phyloP scores from a whole-genome alignment of 1,139 yeast species.

The Nakaseomyces kungkrabaensis region DNA sequence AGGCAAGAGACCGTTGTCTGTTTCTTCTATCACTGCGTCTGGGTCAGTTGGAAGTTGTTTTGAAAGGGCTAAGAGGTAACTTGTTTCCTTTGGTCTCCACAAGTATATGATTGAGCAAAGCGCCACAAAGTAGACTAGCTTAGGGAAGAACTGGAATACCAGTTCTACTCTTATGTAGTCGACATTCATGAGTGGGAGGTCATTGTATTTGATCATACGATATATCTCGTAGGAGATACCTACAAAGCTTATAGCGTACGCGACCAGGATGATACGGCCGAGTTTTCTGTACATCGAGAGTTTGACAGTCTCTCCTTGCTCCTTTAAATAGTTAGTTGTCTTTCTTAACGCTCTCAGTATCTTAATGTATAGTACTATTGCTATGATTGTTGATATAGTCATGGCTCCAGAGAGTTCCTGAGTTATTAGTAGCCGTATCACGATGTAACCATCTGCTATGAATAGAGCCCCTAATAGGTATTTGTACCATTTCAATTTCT shows the following conservation, averaged over 20 bases:
- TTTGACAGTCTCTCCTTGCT: not conserved
- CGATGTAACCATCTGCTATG: not conserved
- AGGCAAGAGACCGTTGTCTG: not conserved
- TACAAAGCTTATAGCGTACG: not conserved
- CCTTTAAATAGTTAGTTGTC: not conserved
- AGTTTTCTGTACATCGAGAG: not conserved
- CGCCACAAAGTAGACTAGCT: not conserved
- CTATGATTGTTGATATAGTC: not conserved
- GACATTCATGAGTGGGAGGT: not conserved
- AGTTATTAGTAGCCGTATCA: not conserved
- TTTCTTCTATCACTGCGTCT: not conserved
- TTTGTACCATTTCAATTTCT: not conserved
- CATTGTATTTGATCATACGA: not conserved
- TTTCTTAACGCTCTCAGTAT: not conserved
- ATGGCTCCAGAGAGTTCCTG: too few species aligned
- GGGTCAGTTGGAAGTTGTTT: not conserved
- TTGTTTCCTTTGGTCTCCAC: constrained; percentile 1
- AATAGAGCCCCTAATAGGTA: not conserved
- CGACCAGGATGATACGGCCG: not conserved
- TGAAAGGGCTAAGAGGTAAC: not conserved
- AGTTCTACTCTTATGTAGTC: not conserved
- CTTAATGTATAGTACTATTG: not conserved
- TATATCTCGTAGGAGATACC: not conserved
- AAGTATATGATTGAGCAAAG: not conserved
- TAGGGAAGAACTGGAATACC: not conserved